Base-by-base conservation (phyloP, 768 basidiomycete genomes). In the Naematelia aurantialba region DNA sequence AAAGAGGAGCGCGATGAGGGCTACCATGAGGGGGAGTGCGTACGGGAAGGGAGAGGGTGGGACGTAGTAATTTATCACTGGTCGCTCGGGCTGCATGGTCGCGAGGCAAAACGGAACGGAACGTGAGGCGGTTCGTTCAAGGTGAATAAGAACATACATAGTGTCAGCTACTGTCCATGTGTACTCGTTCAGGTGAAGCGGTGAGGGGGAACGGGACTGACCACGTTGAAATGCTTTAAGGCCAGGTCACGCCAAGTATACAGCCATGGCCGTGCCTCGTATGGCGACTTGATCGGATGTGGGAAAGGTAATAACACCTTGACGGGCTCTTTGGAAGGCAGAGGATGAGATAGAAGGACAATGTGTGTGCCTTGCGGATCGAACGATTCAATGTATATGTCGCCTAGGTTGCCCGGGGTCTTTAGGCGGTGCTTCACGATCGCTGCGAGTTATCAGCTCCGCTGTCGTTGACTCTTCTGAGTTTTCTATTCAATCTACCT, bases 381-480 rank as follows among this genome's bases (percentile, higher is more conserved):
- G 51, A 60, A 52, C 5, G 31, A n/a, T 17, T 44, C 26, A 22
- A 67, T 62, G 52, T 55, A 53, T 5, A 67, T 57, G 29, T 61
- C 42, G 14, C 66, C 66, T 24, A 59, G 22, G 14, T 67, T 39
- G 19, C 66, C 66, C 21, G 54, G 58, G 34, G 14, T 29, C 13
- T 30, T n/a, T 4, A 62, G 63, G 5, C 57, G 52, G 22, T 67
- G 55, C 26, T 63, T 63, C 45, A 67, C 42, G 10, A 67, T 63
- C 8, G 66, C 66, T 67, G 29, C n/a, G 55, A 25, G 21, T 58
- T 45, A 59, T n/a, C n/a, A n/a, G 62, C 45, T 8, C 34, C 34
- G 34, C 17, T 17, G 29, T 10, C 34, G 30, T 24, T 52, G 14
- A 5, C 34, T 31, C 30, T 52, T 52, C n/a, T 45, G 50, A 55